Evolutionary conservation across 306 rosid genomes (phyloP), one percentile per base, ranked within the genome.

Genomic region (Cicer arietinum): DNA sequence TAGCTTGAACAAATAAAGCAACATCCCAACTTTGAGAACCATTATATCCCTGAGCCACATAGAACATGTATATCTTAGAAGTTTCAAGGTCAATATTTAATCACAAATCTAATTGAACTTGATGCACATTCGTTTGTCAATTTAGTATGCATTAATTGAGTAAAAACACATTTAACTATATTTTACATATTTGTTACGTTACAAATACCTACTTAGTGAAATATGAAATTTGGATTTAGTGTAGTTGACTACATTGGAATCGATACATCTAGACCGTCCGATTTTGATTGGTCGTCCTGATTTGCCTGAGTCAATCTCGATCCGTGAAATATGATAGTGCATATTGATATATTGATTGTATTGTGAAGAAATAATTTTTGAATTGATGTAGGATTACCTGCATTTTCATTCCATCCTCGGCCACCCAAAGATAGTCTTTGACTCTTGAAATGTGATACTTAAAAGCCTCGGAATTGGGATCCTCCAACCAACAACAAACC

Each of bases 371-470:
- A 12, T 5, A 46, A 22, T 44, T 7, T 45, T 13, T 13, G n/a
- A 51, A 14, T 50, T 18, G 6, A 10, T 20, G 46, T 56, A 45
- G 75, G 51, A 30, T 4, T 30, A 87, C 96, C 94, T 90, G 97
- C 96, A 92, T 88, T 87, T 92, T 92, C 93, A 92, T 81, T 65
- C 97, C 97, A 79, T 92, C 97, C 84, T 92, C 97, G 2, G 96
- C 97, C 8, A 92, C 59, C 97, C 96, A 92, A 7, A 88, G 88
- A 79, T 90, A 92, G 60, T 92, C 97, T 84, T 86, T 86, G 83
- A 92, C 81, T 87, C 92, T 88, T 52, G 89, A 73, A 78, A 92
- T 82, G 80, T 92, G 97, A 75, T n/a, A 25, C 78, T 69, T 81
- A 71, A 16, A 92, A n/a, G 92, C 88, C 12, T 92, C 63, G 39